Evolutionary conservation across 345 rosid genomes (phyloP), one percentile per base, ranked within the genome.

Genomic region (Citrus cavaleriei): DNA sequence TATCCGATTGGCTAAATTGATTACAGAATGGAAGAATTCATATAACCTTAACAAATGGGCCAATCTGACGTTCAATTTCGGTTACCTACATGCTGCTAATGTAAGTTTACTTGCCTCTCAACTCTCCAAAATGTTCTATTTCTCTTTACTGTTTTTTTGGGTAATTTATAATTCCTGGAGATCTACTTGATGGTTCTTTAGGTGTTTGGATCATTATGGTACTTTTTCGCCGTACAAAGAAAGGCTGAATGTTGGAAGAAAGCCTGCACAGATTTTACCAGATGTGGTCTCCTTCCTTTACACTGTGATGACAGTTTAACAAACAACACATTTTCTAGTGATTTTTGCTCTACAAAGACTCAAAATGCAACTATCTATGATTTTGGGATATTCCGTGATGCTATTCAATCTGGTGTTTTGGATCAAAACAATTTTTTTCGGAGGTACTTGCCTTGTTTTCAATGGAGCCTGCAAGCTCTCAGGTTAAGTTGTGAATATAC

Each of bases 31-130:
- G 12, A 72, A 80, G 74, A 85, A 79, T 61, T 78, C 83, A 66
- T 82, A 82, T 74, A 80, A 82, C 30, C 81, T 80, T 57, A 78
- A 81, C 13, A 78, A 62, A 80, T 85, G 84, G 85, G 88, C 84
- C 30, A 81, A 73, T 72, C 76, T 79, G 67, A 78, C 83, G 3
- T 82, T 85, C 61, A 78, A 80, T 75, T 82, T 82, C 35, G 54
- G 76, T 22, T 85, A 74, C 79, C 74, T 82, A 76, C 80, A 80
- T 70, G 88, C 85, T 2, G 78, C 84, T 78, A 82, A 85, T 75
- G 85, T 85, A 80, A 80, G 85, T 76, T 70, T 37, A 14, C 16
- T 25, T 57, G 10, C 10, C 30, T 3, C 18, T 46, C 5, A 46
- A 46, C 1, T 46, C 51, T 46, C 18, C 51, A 46, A 46, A 13